Conservation (phyloP, 495 filamentous ascomycete species). For the Neurospora sp. region DNA sequence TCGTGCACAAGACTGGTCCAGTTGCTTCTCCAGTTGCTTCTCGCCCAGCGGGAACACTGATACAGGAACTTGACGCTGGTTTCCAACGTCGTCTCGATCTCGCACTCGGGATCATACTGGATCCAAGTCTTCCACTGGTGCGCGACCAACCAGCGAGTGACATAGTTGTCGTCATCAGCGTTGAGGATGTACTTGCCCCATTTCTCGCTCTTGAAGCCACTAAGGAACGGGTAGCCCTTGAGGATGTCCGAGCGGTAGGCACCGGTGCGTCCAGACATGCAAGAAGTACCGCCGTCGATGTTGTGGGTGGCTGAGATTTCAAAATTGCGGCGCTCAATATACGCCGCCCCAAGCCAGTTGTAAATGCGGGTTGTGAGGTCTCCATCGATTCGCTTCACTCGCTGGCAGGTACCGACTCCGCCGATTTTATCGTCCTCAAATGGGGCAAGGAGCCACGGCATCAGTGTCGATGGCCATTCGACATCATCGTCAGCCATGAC, state of each 20-base stretch:
- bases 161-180: conserved; percentile 78
- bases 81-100: conserved; percentile 68
- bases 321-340: conserved; percentile 78
- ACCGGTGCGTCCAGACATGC: conserved; percentile 78
- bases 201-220: conserved; percentile 60
- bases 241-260: conserved; percentile 75
- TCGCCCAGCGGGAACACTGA: conserved; percentile 72
- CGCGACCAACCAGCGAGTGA: conserved; percentile 69
- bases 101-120: conserved; percentile 63
- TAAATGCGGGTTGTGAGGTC: conserved; percentile 49
- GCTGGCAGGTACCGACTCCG: conserved; percentile 74
- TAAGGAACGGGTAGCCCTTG: conserved; percentile 62
- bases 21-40: conserved; percentile 77
- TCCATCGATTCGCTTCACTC: conserved; percentile 56
- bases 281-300: conserved; percentile 77
- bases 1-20: conserved; percentile 65
- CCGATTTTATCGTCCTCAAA: conserved; percentile 71
- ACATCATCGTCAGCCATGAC: conserved; percentile 86
- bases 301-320: conserved; percentile 81
- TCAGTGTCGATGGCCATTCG: conserved; percentile 64
- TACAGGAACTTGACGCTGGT: conserved; percentile 62
- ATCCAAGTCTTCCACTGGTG: conserved; percentile 69
- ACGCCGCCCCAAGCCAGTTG: conserved; percentile 71
- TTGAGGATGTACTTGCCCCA: conserved; percentile 68
- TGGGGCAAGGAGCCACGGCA: conserved; percentile 75